Base-by-base conservation (phyloP, 106 monocot genomes). In the Amphibolis antarctica region DNA sequence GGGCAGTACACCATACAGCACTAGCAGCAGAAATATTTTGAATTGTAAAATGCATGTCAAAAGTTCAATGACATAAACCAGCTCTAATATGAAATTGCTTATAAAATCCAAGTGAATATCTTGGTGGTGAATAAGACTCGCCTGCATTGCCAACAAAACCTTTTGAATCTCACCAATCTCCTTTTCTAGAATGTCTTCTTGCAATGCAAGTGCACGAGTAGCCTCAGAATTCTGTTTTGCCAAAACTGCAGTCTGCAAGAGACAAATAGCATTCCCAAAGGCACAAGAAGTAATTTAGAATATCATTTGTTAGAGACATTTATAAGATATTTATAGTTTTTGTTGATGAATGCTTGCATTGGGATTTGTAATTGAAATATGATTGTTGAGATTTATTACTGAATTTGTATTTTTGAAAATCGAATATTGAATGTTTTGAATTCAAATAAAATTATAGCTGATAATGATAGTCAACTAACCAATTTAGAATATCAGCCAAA, bases 91-190 rank as follows among this genome's bases (percentile, higher is more conserved):
- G 24, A 58, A n/a, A 10, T 31, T 31, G 58, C 30, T 58, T 22
- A 12, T 27, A 18, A 11, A 58, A 58, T 12, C 29, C n/a, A 58
- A 28, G 30, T 58, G 29, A 30, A 31, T 12, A 58, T 18, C 17
- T 49, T 29, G 29, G 9, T 28, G 29, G n/a, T 17, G 29, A 17
- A 6, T 44, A 43, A n/a, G 11, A 61, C 3, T 61, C 60, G 82
- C 94, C 89, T 96, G 94, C 89, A 96, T 89, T 82, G 86, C 89
- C 66, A 86, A 69, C 70, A 96, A 72, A 45, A 89, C 80, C 55
- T 84, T 86, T 66, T 96, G 94, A 74, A 96, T 83, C 81, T 89
- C 94, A 64, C 75, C 73, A 64, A 96, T 79, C 73, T 96, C 94
- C 69, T 84, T 89, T 51, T 86, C 89, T 78, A 96, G 89, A 75